Base-by-base conservation (phyloP, 2,329 filamentous ascomycete species). In the Exophiala alcalophila region DNA sequence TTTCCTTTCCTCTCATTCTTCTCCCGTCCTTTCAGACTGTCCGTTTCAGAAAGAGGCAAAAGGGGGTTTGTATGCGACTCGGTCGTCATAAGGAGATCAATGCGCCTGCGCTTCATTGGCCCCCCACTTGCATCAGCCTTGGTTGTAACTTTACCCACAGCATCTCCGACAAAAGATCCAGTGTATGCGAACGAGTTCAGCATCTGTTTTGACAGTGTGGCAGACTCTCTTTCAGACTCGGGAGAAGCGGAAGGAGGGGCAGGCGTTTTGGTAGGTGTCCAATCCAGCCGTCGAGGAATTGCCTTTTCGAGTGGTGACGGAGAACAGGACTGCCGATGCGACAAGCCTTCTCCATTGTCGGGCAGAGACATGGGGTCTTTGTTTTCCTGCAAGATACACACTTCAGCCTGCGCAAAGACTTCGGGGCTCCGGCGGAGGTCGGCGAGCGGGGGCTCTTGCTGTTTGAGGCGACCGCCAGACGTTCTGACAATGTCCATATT, bases 191-290 rank as follows among this genome's bases (percentile, higher is more conserved):
- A 52, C 14, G 20, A 26, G 7, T 44, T 20, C 34, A 50, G 16
- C 4, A 52, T 25, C 20, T 27, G 12, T 21, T 34, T 37, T 3
- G 40, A 26, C n/a, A 52, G 44, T n/a, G 14, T 15, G 5, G 10
- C 8, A 15, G 16, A 5, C 8, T 30, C 41, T 10, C 20, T 19
- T 15, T 19, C 37, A n/a, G 31, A 27, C 2, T 50, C 26, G 16
- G 25, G 24, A 8, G 27, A 24, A 16, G 21, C 38, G n/a, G 26
- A 44, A 5, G 14, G 14, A 10, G 33, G 19, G 8, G 28, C 14
- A 10, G n/a, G 31, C 16, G 40, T 20, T 32, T 68, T 71, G 3
- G 79, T 74, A 2, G 83, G 84, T 1, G 85, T 89, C 85, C 84
- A 89, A 44, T 81, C 73, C 10, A 65, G 57, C 47, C 79, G 72